phyloP scores from a whole-genome alignment of 208 protist species.

The Leishmania mexicana region DNA sequence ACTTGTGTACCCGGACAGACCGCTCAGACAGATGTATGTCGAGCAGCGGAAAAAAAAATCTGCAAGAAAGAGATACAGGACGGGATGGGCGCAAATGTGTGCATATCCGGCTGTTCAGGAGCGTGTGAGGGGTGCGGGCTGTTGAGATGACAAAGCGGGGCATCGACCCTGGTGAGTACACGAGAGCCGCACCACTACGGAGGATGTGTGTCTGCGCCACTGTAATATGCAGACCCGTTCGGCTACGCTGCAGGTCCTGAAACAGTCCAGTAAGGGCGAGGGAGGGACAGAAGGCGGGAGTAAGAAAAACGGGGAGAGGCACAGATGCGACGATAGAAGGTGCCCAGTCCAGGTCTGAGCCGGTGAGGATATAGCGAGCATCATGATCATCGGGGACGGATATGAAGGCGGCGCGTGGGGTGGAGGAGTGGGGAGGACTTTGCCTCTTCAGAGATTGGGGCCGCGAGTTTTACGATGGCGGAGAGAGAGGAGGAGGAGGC shows the following conservation, averaged over 20 bases:
- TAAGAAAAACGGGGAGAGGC: background rate
- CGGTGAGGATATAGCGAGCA: background rate
- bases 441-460: background rate
- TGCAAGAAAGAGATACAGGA: background rate
- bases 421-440: background rate
- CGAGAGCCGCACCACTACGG: background rate
- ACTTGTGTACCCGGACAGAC: background rate
- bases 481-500: background rate
- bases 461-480: background rate
- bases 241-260: background rate
- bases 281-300: background rate
- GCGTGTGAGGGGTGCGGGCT: background rate
- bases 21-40: background rate
- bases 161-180: background rate
- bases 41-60: background rate
- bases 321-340: background rate
- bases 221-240: background rate
- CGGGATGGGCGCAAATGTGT: too few species aligned
- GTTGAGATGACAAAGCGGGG: background rate
- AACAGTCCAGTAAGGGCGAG: background rate
- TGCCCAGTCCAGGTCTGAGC: background rate
- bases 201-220: background rate
- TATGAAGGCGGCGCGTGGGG: background rate
- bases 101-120: too few species aligned
- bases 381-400: background rate